These are phyloP conservation scores for Suhomyces sp. DNA, from an alignment of 805 yeast genomes.

Conservation along the genomic window DNA sequence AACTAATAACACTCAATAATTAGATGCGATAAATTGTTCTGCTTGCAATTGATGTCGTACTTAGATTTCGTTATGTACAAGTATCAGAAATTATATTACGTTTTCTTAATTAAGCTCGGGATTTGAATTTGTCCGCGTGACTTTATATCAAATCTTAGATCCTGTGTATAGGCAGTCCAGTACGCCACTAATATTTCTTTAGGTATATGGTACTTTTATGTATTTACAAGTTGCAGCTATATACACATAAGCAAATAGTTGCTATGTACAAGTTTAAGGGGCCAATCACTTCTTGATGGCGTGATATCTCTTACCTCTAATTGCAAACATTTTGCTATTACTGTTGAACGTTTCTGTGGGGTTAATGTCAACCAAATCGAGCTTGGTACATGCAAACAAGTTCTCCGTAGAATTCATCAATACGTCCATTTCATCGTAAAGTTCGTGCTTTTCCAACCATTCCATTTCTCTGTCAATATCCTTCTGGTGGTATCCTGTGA, in stretches of 20 bases:
- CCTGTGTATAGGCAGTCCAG: no score
- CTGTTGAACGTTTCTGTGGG: slow-evolving; percentile 94
- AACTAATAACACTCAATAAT: no score
- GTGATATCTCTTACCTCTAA: slow-evolving; percentile 96
- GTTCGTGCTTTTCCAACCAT: slow-evolving; percentile 65
- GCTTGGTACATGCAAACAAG: slow-evolving; percentile 79
- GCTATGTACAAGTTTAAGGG: slow-evolving; percentile 1
- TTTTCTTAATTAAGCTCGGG: slow-evolving; percentile 2
- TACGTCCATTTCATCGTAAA: slow-evolving; percentile 70
- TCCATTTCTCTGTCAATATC: slow-evolving; percentile 70
- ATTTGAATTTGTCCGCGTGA: background rate
- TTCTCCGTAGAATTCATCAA: slow-evolving; percentile 74
- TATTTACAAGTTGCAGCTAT: slow-evolving; percentile 2
- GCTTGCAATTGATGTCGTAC: no score
- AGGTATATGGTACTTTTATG: slow-evolving; percentile 1
- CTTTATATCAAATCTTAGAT: no score
- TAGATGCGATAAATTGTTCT: no score
- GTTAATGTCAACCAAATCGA: slow-evolving; percentile 89
- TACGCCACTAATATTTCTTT: no score
- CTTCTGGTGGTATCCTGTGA: slow-evolving; percentile 82
- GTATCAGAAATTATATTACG: slow-evolving; percentile 1
- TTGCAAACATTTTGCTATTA: slow-evolving; percentile 85
- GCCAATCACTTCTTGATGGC: slow-evolving; percentile 52
- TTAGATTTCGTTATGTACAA: no score
- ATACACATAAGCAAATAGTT: slow-evolving; percentile 1